phyloP scores from a whole-genome alignment of 768 basidiomycete species.

The Fistulinella prunicolor region DNA sequence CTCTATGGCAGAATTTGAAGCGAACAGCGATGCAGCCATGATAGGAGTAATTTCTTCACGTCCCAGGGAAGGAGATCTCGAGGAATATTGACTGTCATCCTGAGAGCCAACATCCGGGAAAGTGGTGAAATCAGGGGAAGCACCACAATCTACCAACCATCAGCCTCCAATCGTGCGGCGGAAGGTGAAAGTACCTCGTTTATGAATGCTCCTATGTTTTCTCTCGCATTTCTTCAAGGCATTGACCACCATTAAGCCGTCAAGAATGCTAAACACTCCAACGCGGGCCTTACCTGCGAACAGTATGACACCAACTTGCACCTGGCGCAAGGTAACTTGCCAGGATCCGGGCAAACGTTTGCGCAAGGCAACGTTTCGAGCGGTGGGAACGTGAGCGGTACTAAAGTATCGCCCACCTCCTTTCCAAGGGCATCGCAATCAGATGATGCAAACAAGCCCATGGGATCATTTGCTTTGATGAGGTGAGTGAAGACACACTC shows the following conservation, averaged over 20 bases:
- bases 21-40: slow-evolving; percentile 23
- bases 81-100: not conserved
- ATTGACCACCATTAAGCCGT: not conserved
- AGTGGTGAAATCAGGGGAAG: not conserved
- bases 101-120: not conserved
- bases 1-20: slow-evolving; percentile 13
- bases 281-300: slow-evolving; percentile 28
- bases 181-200: slow-evolving; percentile 22
- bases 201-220: slow-evolving; percentile 37
- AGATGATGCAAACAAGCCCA: slow-evolving; percentile 8
- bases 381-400: slow-evolving; percentile 21
- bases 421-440: slow-evolving; percentile 20
- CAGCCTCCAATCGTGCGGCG: not conserved
- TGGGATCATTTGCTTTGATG: slow-evolving; percentile 19
- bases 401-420: slow-evolving; percentile 9
- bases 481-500: slow-evolving; percentile 9
- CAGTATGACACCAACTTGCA: slow-evolving; percentile 45
- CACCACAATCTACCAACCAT: slow-evolving; percentile 14
- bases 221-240: slow-evolving; percentile 40
- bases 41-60: not conserved
- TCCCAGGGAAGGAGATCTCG: not conserved
- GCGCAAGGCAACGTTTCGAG: slow-evolving; percentile 32
- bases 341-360: slow-evolving; percentile 31
- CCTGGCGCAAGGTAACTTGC: slow-evolving; percentile 18
- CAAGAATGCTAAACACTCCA: not conserved